Percentiles rank a stretch among this genome's conserved stretches.
Evolutionary conservation across 208 protist species (phyloP).

Genomic region (Acanthamoeba polyphaga): DNA sequence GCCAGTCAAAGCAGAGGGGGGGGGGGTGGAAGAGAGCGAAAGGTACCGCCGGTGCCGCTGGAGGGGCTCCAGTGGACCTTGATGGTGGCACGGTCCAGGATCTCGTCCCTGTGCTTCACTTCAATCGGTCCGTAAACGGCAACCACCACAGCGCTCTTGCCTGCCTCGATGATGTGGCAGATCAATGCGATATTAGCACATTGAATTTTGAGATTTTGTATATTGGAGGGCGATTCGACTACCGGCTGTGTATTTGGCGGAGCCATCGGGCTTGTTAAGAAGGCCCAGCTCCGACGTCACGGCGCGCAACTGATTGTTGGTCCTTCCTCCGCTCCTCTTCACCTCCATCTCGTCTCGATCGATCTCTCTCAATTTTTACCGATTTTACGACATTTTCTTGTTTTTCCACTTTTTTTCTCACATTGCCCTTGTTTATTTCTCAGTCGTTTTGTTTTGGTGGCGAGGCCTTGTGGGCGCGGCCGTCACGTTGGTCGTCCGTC

Average conservation of each 20-base stretch:
- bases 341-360: constrained; percentile 29
- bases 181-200: too few species aligned
- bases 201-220: not conserved
- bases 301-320: constrained; percentile 22
- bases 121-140: constrained; percentile 65
- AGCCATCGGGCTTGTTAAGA: constrained; percentile 59
- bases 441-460: too few species aligned
- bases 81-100: constrained; percentile 65
- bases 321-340: constrained; percentile 23
- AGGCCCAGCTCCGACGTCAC: constrained; percentile 24
- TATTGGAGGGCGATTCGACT: not conserved
- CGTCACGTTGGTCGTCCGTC: not conserved
- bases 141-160: constrained; percentile 32
- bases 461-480: too few species aligned
- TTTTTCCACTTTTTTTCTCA: not conserved
- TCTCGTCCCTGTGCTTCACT: constrained; percentile 63
- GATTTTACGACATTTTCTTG: not conserved
- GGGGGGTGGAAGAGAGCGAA: not conserved
- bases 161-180: not conserved
- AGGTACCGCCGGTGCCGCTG: constrained; percentile 12
- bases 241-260: constrained; percentile 59
- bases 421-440: not conserved
- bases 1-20: not conserved
- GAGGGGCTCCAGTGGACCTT: constrained; percentile 58
- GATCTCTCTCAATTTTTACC: not conserved